Evolutionary conservation across 2,329 filamentous ascomycete genomes (phyloP), one percentile per base, ranked within the genome.

Genomic region (Bimuria novae-zelandiae): DNA sequence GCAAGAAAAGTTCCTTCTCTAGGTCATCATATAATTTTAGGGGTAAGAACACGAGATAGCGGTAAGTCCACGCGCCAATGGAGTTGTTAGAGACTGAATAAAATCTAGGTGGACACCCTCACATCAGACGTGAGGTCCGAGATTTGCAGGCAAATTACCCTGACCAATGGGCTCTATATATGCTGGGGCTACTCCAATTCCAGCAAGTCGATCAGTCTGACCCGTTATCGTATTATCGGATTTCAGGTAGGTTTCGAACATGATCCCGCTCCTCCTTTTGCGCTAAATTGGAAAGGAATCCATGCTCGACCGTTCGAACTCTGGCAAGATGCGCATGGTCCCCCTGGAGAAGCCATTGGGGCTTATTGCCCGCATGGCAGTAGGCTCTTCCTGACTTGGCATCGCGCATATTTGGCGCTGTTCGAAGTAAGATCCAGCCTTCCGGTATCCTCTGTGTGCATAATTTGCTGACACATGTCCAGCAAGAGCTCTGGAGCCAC

Each of bases 341-440:
- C 67, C 42, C 55, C 63, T 2, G 62, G 59, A 1, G 57, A 36
- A 3, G 5, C 22, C 30, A 14, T 47, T 7, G 44, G 55, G 1
- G 89, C 90, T 21, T 95, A 92, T 67, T 96, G 91, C 69, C 84
- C 84, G 4, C 92, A 96, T 71, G 83, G 80, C 22, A 91, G 89
- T 3, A 84, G 88, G 29, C 75, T 95, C 12, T 94, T 96, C 69
- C 82, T 89, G n/a, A 82, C 85, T 25, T 96, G 91, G 91, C 91
- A 96, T 77, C 82, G 91, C 19, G 89, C 90, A 0, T 95, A 94
- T 71, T 76, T 95, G 33, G 78, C 82, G 1, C 74, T 88, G 1
- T 85, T 79, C 56, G 80, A 89, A 75, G 82, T 83, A 61, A 43
- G 66, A 43, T 17, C 7, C n/a, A 10, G 36, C 2, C 7, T 12